phyloP scores from a whole-genome alignment of 2,329 filamentous ascomycete species.

The Herpotrichia juniperi region DNA sequence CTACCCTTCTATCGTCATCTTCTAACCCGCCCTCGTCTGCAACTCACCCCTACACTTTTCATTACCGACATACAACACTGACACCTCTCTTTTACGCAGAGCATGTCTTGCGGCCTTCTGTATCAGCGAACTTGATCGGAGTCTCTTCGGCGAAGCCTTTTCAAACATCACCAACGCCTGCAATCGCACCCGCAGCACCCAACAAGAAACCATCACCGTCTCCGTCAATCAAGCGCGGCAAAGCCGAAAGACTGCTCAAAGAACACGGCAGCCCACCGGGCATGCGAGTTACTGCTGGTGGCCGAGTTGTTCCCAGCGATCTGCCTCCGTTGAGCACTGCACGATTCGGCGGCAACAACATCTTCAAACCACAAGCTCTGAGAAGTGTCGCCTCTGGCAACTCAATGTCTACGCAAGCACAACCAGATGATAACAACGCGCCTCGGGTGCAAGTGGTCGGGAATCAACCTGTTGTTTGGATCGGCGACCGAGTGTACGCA shows the following conservation, averaged over 20 bases:
- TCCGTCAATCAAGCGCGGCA: constrained; percentile 57
- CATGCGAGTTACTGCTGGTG: constrained; percentile 58
- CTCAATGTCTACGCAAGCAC: constrained; percentile 30
- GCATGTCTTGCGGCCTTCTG: constrained; percentile 49
- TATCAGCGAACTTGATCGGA: constrained; percentile 39
- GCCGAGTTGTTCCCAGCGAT: constrained; percentile 58
- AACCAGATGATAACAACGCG: constrained; percentile 23
- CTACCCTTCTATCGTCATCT: not conserved
- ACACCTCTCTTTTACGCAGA: constrained; percentile 28
- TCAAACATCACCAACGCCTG: constrained; percentile 24
- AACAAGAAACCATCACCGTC: constrained; percentile 54
- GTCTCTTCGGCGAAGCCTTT: constrained; percentile 31
- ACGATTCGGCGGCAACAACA: constrained; percentile 36
- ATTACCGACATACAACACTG: not conserved
- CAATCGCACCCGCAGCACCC: constrained; percentile 19
- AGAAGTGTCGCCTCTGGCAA: constrained; percentile 25
- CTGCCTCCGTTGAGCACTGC: constrained; percentile 38
- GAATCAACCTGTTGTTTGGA: constrained; percentile 37
- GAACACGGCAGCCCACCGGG: constrained; percentile 59
- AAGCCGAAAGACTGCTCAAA: constrained; percentile 57
- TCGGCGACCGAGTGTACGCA: constrained; percentile 40
- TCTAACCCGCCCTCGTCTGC: not conserved
- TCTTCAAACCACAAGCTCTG: constrained; percentile 31
- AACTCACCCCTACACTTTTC: constrained; percentile 8
- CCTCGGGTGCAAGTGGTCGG: constrained; percentile 37